These are phyloP conservation scores for Hypoxylon perforatum DNA, from an alignment of 495 filamentous ascomycete genomes.

Conservation along the genomic window DNA sequence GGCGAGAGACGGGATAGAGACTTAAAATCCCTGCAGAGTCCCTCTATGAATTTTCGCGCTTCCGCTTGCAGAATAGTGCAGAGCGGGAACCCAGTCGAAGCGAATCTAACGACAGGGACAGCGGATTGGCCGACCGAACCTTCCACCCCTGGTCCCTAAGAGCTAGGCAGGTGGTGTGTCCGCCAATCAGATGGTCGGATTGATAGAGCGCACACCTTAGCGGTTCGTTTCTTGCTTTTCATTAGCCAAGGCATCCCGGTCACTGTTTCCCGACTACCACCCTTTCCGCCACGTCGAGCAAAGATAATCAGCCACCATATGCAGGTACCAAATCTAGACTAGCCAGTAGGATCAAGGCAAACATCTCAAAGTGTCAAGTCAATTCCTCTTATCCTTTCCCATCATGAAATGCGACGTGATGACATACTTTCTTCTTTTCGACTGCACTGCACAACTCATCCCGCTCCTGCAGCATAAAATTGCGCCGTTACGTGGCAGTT, in stretches of 20 bases:
- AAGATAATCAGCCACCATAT: conserved; percentile 32
- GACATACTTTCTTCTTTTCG: conserved; percentile 15
- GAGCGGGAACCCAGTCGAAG: conserved; percentile 28
- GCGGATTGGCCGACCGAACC: conserved; percentile 31
- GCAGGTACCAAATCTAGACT: conserved; percentile 37
- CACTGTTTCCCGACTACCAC: conserved; percentile 26
- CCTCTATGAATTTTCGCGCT: conserved; percentile 33
- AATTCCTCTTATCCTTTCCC: conserved; percentile 7
- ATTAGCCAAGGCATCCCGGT: conserved; percentile 31
- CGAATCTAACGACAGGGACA: conserved; percentile 29
- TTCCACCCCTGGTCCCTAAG: conserved; percentile 33
- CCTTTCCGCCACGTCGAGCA: conserved; percentile 32
- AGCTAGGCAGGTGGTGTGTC: conserved; percentile 29
- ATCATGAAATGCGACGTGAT: conserved; percentile 19
- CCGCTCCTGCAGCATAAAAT: conserved; percentile 37
- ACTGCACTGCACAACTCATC: conserved; percentile 31
- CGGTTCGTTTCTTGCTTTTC: conserved; percentile 17
- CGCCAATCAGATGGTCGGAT: conserved; percentile 26
- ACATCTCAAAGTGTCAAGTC: conserved; percentile 5
- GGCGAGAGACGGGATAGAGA: background rate
- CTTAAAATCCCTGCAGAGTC: conserved; percentile 17
- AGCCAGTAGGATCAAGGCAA: conserved; percentile 32
- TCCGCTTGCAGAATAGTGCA: conserved; percentile 18
- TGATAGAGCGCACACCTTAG: conserved; percentile 12
- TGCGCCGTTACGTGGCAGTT: conserved; percentile 32